phyloP scores from a whole-genome alignment of 2,329 filamentous ascomycete genomes.

The Gaeumannomyces tritici region DNA sequence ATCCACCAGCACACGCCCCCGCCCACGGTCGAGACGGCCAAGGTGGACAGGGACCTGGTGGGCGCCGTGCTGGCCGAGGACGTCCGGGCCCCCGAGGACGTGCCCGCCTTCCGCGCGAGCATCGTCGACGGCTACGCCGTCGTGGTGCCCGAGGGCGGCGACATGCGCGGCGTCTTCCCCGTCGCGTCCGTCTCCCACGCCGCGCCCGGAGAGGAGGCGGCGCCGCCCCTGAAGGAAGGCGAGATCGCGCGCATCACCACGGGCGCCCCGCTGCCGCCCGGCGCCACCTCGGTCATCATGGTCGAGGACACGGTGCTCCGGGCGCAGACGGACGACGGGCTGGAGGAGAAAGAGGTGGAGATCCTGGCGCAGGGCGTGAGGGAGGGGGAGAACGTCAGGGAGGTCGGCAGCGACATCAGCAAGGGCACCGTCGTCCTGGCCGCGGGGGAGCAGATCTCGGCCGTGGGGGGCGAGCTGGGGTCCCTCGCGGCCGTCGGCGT shows the following conservation, averaged over 20 bases:
- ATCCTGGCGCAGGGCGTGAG: slow-evolving; percentile 70
- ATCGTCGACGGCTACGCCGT: slow-evolving; percentile 96
- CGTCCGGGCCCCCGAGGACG: slow-evolving; percentile 68
- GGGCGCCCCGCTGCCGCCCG: slow-evolving; percentile 79
- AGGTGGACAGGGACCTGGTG: slow-evolving; percentile 57
- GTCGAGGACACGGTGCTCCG: slow-evolving; percentile 84
- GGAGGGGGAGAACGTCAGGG: slow-evolving; percentile 78
- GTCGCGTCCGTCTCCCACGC: slow-evolving; percentile 84
- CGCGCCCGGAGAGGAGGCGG: slow-evolving; percentile 49
- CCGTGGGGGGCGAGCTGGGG: slow-evolving; percentile 83
- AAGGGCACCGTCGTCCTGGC: slow-evolving; percentile 60
- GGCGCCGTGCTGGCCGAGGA: slow-evolving; percentile 77
- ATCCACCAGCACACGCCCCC: slow-evolving; percentile 66
- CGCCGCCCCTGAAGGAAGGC: slow-evolving; percentile 52
- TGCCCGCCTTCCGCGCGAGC: slow-evolving; percentile 89
- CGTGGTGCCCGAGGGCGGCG: slow-evolving; percentile 52
- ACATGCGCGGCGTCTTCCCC: slow-evolving; percentile 71
- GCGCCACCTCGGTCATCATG: slow-evolving; percentile 89
- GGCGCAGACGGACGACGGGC: slow-evolving; percentile 65
- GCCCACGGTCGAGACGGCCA: slow-evolving; percentile 43
- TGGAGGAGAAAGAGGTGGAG: slow-evolving; percentile 80
- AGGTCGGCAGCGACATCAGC: slow-evolving; percentile 80
- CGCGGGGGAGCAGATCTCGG: slow-evolving; percentile 74
- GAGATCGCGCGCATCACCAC: slow-evolving; percentile 88
- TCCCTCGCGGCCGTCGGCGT: slow-evolving; percentile 79